Evolutionary conservation across 305 asterid genomes (phyloP), one percentile per base, ranked within the genome.

Genomic region (Salvia sclarea): DNA sequence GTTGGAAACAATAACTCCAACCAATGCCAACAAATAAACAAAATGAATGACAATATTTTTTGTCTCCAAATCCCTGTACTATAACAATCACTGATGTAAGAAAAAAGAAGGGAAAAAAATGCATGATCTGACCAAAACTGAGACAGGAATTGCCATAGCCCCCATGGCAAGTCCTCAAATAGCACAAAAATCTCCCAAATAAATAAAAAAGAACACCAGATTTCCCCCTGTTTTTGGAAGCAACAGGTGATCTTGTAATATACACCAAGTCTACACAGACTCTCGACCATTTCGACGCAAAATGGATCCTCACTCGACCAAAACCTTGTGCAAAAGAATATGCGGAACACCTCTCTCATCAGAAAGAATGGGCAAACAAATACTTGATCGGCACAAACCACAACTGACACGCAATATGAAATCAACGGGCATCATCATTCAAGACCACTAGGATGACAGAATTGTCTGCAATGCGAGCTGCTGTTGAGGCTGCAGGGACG

Each of bases 401-500:
- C 66, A 69, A 40, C 53, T 4, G 60, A 50, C 71, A 56, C 45
- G 35, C 66, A 43, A 54, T 18, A 40, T 18, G 63, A 55, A 49
- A 53, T 53, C 58, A 50, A 47, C 55, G 0, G 25, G 48, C 3
- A 41, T 14, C 47, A 37, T 38, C 33, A 5, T 18, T 55, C 65
- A 50, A 18, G 61, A 30, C 24, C 64, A 35, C 71, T 85, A 86
- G 6, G 86, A 76, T 17, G 95, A 83, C 13, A 91, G 85, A 67
- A 87, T 86, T 18, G 97, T 79, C 76, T 88, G 96, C 83, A 91
- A 53, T 1, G 91, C 91, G 16, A 86, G 92, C 75, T 82, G 93
- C 83, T 88, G 97, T 79, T 88, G 97, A 60, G 97, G 97, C 78
- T 84, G 89, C 82, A 91, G 81, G 64, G 92, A 80, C 31, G 96